Conservation (phyloP, 176 grass and related monocot genomes). For the Raddia distichophylla region DNA sequence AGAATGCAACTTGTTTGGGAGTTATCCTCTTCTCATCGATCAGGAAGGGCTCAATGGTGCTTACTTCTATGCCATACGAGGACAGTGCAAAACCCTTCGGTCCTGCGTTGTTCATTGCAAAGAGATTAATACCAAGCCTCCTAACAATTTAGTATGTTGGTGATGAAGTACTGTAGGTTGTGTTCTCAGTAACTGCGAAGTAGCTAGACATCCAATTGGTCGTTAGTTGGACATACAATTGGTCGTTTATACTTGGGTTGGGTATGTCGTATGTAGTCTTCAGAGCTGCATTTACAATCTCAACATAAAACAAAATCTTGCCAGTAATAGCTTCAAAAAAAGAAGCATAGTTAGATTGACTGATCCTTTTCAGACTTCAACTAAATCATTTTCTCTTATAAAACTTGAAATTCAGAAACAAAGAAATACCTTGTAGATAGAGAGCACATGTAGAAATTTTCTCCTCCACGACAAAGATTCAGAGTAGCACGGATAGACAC, state of each 20-base stretch:
- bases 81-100: constrained; percentile 87
- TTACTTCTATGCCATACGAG: constrained; percentile 65
- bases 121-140: not conserved
- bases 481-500: constrained; percentile 64
- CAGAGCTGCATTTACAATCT: no score
- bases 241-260: no score
- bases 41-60: constrained; percentile 89
- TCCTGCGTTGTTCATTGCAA: constrained; percentile 47
- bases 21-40: constrained; percentile 89
- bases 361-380: constrained; percentile 21
- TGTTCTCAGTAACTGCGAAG: not conserved
- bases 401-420: constrained; percentile 27
- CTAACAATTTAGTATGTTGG: not conserved
- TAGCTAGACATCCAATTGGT: no score
- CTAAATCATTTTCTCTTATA: not conserved
- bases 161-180: not conserved
- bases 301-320: not conserved
- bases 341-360: not conserved
- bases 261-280: no score
- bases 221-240: no score
- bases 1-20: constrained; percentile 72
- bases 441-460: constrained; percentile 96
- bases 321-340: not conserved
- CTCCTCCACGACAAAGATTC: constrained; percentile 58
- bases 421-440: not conserved